Percentiles rank a stretch among this genome's conserved stretches.
Conservation (phyloP, 371 early-diverging fungal species). For the Mucor irregularis region DNA sequence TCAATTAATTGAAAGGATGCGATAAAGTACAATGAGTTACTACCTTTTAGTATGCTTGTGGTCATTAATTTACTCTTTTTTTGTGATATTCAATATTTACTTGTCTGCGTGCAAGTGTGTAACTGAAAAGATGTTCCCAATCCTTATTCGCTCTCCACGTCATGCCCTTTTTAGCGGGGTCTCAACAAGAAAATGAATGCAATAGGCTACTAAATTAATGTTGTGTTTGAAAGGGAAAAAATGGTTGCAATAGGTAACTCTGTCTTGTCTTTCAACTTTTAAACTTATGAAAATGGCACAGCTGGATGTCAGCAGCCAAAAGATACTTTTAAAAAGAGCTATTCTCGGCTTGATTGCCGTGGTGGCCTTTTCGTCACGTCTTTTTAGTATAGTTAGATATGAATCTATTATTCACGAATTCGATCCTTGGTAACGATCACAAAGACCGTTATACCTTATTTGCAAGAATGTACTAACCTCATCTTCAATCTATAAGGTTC, state of each 20-base stretch:
- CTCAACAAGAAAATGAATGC: neutral
- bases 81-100: no score
- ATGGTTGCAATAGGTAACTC: neutral
- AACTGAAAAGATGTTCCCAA: no score
- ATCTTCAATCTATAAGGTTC: slow-evolving; percentile 61
- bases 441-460: neutral
- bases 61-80: no score
- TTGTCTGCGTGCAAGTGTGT: no score
- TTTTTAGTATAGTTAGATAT: slow-evolving; percentile 96
- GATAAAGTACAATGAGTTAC: no score
- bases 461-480: neutral
- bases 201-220: neutral
- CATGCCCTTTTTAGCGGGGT: neutral
- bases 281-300: slow-evolving; percentile 30
- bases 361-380: slow-evolving; percentile 89
- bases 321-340: slow-evolving; percentile 61
- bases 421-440: slow-evolving; percentile 85
- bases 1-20: no score
- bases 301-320: slow-evolving; percentile 58
- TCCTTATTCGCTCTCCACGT: neutral
- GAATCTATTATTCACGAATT: slow-evolving; percentile 99
- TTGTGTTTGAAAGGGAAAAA: neutral
- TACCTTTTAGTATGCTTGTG: no score
- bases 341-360: slow-evolving; percentile 87
- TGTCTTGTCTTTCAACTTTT: neutral